Conservation (phyloP, 129 eudicot genomes). For the sunflower (Helianthus annuus) region HanXRQr2.0-SUNRISE NC_035436.2:139340107-139340606, state of each 20-base stretch:
- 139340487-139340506: slow-evolving; percentile 66
- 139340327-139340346: slow-evolving; percentile 92
- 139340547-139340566: slow-evolving; percentile 30
- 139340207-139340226: background rate
- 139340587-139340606: background rate
- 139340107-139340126: too few species aligned
- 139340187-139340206: background rate
- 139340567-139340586: slow-evolving; percentile 33
- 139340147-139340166: background rate
- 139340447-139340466: slow-evolving; percentile 67
- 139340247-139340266: too few species aligned
- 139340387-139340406: slow-evolving; percentile 72
- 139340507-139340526: slow-evolving; percentile 95
- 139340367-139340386: slow-evolving; percentile 69
- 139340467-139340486: slow-evolving; percentile 65
- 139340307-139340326: slow-evolving; percentile 85
- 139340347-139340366: slow-evolving; percentile 81
- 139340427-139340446: slow-evolving; percentile 88
- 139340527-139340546: slow-evolving; percentile 71
- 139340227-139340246: background rate
- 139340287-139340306: slow-evolving; percentile 97
- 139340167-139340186: background rate
- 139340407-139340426: slow-evolving; percentile 66
- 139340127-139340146: background rate
- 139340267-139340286: slow-evolving; percentile 26